Conservation (phyloP, 768 basidiomycete species). For the Boletus sp. region DNA sequence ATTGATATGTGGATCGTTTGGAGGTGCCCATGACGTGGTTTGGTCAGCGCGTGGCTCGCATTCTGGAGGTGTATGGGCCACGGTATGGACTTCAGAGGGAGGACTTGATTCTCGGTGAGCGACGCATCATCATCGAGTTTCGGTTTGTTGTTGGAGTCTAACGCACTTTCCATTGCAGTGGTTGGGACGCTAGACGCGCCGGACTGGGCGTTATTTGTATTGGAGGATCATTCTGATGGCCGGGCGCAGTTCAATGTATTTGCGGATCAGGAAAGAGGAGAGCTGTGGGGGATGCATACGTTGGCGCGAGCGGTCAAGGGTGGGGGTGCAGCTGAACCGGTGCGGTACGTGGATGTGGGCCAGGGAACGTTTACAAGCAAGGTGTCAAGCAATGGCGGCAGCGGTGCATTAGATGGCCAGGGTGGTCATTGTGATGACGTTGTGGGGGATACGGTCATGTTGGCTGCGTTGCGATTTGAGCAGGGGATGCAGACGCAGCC, state of each 20-base stretch:
- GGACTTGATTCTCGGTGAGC: constrained; percentile 50
- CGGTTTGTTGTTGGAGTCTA: background rate
- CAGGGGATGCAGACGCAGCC: constrained; percentile 55
- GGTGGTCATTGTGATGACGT: constrained; percentile 28
- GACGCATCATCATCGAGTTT: background rate
- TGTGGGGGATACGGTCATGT: constrained; percentile 49
- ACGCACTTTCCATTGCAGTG: constrained; percentile 34
- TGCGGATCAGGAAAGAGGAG: constrained; percentile 44
- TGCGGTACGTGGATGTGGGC: constrained; percentile 42
- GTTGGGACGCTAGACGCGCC: constrained; percentile 69
- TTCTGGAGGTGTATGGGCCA: constrained; percentile 53
- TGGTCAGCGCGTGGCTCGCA: constrained; percentile 59
- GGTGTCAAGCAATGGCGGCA: constrained; percentile 47
- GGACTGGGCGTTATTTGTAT: constrained; percentile 75
- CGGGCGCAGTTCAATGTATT: constrained; percentile 74
- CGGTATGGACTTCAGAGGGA: constrained; percentile 52
- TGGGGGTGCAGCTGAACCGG: constrained; percentile 45
- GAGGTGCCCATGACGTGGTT: constrained; percentile 74
- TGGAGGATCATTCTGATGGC: constrained; percentile 63
- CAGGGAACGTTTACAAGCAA: constrained; percentile 46
- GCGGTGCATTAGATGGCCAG: no score
- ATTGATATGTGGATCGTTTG: constrained; percentile 61
- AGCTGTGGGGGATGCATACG: constrained; percentile 75
- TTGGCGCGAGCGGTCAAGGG: constrained; percentile 47
- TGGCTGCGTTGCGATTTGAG: constrained; percentile 66